Evolutionary conservation across 441 rosid genomes (phyloP).

Genomic region (Capsella rubella): DNA sequence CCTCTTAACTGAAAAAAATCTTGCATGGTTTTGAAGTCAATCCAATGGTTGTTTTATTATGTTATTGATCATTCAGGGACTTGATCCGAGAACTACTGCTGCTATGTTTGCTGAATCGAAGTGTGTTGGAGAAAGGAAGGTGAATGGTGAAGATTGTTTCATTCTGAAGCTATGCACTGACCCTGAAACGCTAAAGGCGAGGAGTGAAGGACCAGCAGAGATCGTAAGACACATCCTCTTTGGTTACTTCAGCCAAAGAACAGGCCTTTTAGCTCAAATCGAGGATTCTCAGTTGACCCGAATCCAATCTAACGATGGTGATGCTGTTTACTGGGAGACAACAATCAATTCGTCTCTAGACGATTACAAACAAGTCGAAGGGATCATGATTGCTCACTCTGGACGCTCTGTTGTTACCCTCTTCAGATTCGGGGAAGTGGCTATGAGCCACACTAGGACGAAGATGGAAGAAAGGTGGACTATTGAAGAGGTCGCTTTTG

Average conservation of each 20-base stretch:
- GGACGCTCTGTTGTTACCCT: slow-evolving; percentile 85
- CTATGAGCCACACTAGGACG: slow-evolving; percentile 91
- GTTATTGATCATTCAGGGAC: slow-evolving; percentile 56
- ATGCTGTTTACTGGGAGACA: slow-evolving; percentile 93
- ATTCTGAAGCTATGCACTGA: slow-evolving; percentile 81
- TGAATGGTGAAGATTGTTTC: slow-evolving; percentile 91
- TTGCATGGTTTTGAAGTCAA: background rate
- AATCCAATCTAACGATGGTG: slow-evolving; percentile 81
- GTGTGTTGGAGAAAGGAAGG: slow-evolving; percentile 83
- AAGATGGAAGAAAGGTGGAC: slow-evolving; percentile 96
- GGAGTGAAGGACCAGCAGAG: slow-evolving; percentile 94
- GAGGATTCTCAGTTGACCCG: slow-evolving; percentile 94
- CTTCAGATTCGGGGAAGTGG: slow-evolving; percentile 85
- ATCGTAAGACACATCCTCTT: slow-evolving; percentile 87
- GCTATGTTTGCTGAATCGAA: slow-evolving; percentile 79
- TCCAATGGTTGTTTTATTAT: background rate
- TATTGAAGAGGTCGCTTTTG: slow-evolving; percentile 93
- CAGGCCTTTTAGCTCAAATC: slow-evolving; percentile 83
- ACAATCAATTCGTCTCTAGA: slow-evolving; percentile 79
- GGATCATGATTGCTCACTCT: slow-evolving; percentile 93
- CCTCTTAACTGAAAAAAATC: background rate
- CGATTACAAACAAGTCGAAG: slow-evolving; percentile 86
- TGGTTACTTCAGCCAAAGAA: slow-evolving; percentile 94
- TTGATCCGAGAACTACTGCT: slow-evolving; percentile 87
- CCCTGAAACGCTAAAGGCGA: slow-evolving; percentile 72